Conservation (phyloP, 2,329 filamentous ascomycete genomes). For the Dryadomyces quercus-mongolicae region DNA sequence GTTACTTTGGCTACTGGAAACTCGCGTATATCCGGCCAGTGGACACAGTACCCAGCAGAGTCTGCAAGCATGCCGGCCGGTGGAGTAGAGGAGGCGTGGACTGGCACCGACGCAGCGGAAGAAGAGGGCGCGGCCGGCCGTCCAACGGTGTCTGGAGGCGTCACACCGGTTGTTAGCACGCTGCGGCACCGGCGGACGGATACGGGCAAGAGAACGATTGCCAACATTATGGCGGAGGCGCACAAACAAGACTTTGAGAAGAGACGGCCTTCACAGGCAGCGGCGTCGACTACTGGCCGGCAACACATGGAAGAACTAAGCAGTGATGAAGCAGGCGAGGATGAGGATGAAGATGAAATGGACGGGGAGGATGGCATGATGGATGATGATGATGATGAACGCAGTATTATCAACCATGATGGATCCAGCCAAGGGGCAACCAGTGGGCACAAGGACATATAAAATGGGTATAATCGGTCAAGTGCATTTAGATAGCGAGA, state of each 20-base stretch:
- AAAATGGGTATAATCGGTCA: slow-evolving; percentile 12
- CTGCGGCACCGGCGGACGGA: slow-evolving; percentile 20
- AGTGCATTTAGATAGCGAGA: slow-evolving; percentile 23
- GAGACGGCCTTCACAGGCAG: slow-evolving; percentile 33
- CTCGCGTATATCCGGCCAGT: background rate
- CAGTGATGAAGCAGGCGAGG: slow-evolving; percentile 10
- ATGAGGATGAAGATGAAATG: slow-evolving; percentile 2
- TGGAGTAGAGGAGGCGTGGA: background rate
- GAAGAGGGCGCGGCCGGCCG: slow-evolving; percentile 10
- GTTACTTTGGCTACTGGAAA: background rate
- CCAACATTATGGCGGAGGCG: slow-evolving; percentile 61
- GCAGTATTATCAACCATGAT: slow-evolving; percentile 22
- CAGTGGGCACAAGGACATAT: background rate
- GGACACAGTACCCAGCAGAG: background rate
- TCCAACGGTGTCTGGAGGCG: slow-evolving; percentile 10
- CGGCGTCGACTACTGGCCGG: background rate
- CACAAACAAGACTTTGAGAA: slow-evolving; percentile 91
- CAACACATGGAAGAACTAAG: slow-evolving; percentile 4
- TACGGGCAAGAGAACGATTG: slow-evolving; percentile 27
- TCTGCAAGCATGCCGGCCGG: background rate
- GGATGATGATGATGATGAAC: slow-evolving; percentile 5
- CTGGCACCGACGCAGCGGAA: background rate
- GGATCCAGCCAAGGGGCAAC: slow-evolving; percentile 22
- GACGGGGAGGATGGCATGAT: background rate
- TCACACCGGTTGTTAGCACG: slow-evolving; percentile 11